A percentile compares a stretch with the other conserved stretches of the same genome.
phyloP scores from a whole-genome alignment of 2,329 filamentous ascomycete species.

The Nemania sp. region DNA sequence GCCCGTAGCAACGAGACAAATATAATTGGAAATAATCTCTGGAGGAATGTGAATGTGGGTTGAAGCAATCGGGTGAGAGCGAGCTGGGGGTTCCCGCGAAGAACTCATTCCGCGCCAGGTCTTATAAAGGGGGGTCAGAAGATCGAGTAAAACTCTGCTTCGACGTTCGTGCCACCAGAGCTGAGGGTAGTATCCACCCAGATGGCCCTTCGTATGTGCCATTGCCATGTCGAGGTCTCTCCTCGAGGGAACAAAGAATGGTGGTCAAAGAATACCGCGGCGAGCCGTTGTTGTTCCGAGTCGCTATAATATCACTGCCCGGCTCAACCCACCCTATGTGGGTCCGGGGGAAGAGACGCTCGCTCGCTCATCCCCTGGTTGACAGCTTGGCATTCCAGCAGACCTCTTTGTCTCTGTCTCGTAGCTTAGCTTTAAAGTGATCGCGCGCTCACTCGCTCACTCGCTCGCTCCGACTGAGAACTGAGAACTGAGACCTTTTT shows the following conservation, averaged over 20 bases:
- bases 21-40: slow-evolving; percentile 23
- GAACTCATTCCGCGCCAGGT: slow-evolving; percentile 37
- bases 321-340: slow-evolving; percentile 20
- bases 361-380: slow-evolving; percentile 8
- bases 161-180: slow-evolving; percentile 17
- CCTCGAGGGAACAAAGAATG: slow-evolving; percentile 32
- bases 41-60: slow-evolving; percentile 41
- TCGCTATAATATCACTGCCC: slow-evolving; percentile 29
- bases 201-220: slow-evolving; percentile 17
- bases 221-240: slow-evolving; percentile 27
- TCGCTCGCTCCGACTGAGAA: too few relatives aligned
- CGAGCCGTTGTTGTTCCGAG: slow-evolving; percentile 31
- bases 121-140: slow-evolving; percentile 34
- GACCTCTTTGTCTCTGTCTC: too few relatives aligned
- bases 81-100: slow-evolving; percentile 19
- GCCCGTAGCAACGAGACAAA: slow-evolving; percentile 34
- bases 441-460: too few relatives aligned
- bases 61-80: slow-evolving; percentile 33
- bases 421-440: too few relatives aligned
- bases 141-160: slow-evolving; percentile 23
- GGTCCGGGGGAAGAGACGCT: slow-evolving; percentile 26
- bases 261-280: slow-evolving; percentile 34
- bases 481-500: too few relatives aligned
- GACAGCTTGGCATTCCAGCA: too few relatives aligned
- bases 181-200: slow-evolving; percentile 25